These are phyloP conservation scores for Diaporthe citriasiana DNA, from an alignment of 2,329 filamentous ascomycete genomes.

Conservation along the genomic window DNA sequence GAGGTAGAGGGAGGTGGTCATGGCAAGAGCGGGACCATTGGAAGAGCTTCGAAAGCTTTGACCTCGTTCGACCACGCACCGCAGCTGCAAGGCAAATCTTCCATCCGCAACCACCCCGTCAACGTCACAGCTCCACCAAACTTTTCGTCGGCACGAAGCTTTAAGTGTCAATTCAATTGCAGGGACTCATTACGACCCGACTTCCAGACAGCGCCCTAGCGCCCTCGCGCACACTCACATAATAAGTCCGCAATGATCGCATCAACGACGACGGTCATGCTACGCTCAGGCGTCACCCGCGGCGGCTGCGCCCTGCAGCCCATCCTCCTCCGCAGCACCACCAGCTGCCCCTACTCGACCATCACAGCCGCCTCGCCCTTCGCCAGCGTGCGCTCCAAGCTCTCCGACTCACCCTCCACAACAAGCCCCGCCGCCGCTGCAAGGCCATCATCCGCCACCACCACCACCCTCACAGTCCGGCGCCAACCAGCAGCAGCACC, in stretches of 20 bases:
- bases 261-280: slow-evolving; percentile 50
- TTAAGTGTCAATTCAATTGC: too few species aligned
- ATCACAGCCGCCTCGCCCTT: slow-evolving; percentile 44
- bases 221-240: background rate
- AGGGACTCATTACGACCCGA: background rate
- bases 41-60: slow-evolving; percentile 32
- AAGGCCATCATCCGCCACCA: slow-evolving; percentile 44
- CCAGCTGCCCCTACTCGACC: slow-evolving; percentile 51
- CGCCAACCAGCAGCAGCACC: slow-evolving; percentile 34
- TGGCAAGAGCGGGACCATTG: slow-evolving; percentile 8
- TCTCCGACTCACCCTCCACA: slow-evolving; percentile 43
- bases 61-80: background rate
- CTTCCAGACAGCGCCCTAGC: background rate
- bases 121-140: slow-evolving; percentile 42
- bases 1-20: background rate
- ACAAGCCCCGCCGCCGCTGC: slow-evolving; percentile 43
- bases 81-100: slow-evolving; percentile 23
- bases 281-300: slow-evolving; percentile 51
- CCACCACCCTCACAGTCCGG: slow-evolving; percentile 42
- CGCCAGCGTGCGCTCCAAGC: slow-evolving; percentile 42
- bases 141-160: slow-evolving; percentile 14
- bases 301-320: slow-evolving; percentile 46
- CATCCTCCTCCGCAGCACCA: slow-evolving; percentile 47
- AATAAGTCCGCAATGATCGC: slow-evolving; percentile 48
- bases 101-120: background rate